Evolutionary conservation across 192 early-diverging fungal species (phyloP), one percentile per base, ranked within the genome.

Genomic region (Rhizophagus clarus): DNA sequence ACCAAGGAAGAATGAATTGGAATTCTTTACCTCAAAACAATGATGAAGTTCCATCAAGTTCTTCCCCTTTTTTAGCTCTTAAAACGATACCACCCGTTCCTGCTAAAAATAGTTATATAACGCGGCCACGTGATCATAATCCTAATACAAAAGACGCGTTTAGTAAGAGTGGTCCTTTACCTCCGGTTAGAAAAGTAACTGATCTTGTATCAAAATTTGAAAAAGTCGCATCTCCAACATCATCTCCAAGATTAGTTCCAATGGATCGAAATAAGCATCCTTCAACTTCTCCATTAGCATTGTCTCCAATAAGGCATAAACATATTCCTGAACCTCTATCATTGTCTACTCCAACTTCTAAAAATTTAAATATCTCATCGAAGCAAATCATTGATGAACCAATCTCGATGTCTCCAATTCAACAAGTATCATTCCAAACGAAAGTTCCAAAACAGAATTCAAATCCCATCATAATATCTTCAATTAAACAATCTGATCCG

Each of bases 1-100:
- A 45, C 11, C 28, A 68, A 28, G 66, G 66, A 31, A 26, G 64
- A 67, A 67, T 67, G n/a, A 15, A 67, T 67, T 26, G 64, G 64
- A 68, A 10, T 68, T 68, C 66, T 28, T 34, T 68, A 14, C 1
- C 66, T 14, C n/a, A 68, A 17, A 28, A 22, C 17, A 17, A 56
- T 56, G 17, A 14, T 51, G 42, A 45, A 45, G 2, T 45, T 45
- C 15, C 24, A 17, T 68, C 66, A 68, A 34, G 31, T 67, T 22
- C 66, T 22, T 22, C 22, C 5, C 22, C 66, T 56, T 22, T 56
- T 4, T 22, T 56, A 22, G 17, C 51, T 6, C 51, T 56, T 22
- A 56, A 56, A 56, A 22, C 51, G 5, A 56, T 56, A 56, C 51
- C 51, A 7, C 51, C 51, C 1, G 51, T 56, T 56, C 51, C 51